Evolutionary conservation across 768 basidiomycete genomes (phyloP).

Genomic region (Agrocybe pediades): DNA sequence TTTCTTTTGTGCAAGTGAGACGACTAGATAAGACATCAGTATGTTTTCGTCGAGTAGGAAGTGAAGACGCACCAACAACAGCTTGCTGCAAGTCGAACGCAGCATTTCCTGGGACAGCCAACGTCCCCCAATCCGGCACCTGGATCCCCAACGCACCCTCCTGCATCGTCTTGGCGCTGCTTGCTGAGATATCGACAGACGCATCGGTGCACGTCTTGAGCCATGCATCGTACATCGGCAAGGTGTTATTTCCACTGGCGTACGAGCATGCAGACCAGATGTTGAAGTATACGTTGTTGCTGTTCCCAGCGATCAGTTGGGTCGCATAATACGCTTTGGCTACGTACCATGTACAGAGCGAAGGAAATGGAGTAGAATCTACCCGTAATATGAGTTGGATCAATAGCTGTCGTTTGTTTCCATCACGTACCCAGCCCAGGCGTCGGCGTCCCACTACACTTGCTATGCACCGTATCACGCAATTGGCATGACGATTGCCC

Average conservation of each 20-base stretch:
- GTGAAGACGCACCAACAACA: constrained; percentile 17
- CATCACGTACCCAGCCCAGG: constrained; percentile 11
- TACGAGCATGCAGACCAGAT: constrained; percentile 29
- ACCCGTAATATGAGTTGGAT: neutral
- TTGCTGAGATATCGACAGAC: constrained; percentile 13
- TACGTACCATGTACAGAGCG: constrained; percentile 24
- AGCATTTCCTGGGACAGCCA: constrained; percentile 20
- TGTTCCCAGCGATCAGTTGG: constrained; percentile 8
- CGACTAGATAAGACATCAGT: neutral
- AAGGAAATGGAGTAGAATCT: constrained; percentile 16
- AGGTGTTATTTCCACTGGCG: constrained; percentile 22
- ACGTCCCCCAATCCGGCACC: constrained; percentile 18
- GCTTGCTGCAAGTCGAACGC: constrained; percentile 24
- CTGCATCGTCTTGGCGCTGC: constrained; percentile 1
- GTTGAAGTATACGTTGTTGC: constrained; percentile 33
- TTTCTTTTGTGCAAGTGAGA: neutral
- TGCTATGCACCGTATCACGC: constrained; percentile 12
- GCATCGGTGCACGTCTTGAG: constrained; percentile 13
- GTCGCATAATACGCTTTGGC: neutral
- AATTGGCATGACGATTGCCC: constrained; percentile 18
- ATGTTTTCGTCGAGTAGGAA: neutral
- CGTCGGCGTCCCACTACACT: constrained; percentile 2
- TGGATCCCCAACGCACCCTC: constrained; percentile 10
- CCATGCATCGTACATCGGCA: constrained; percentile 23
- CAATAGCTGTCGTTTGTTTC: too few species aligned